These are phyloP conservation scores for Spatholobus suberectus DNA, from an alignment of 306 rosid genomes.

Conservation along the genomic window DNA sequence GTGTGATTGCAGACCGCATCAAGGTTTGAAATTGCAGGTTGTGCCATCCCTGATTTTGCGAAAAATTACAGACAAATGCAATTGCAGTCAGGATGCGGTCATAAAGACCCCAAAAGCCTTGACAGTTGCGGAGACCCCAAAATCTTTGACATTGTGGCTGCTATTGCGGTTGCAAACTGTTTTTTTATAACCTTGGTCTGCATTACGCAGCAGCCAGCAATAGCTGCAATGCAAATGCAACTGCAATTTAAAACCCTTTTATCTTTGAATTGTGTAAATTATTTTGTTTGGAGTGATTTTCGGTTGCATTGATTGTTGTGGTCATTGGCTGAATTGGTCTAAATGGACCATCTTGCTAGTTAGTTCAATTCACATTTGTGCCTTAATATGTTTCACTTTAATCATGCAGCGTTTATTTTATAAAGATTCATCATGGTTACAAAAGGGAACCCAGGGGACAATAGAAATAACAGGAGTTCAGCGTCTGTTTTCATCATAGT, in stretches of 20 bases:
- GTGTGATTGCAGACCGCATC: neutral
- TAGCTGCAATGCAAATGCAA: neutral
- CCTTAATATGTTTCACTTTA: slow-evolving; percentile 23
- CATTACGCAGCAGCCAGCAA: neutral
- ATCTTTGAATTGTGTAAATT: neutral
- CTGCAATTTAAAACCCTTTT: neutral
- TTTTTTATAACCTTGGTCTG: too few species aligned
- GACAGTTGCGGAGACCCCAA: neutral
- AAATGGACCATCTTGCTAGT: neutral
- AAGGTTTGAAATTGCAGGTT: neutral
- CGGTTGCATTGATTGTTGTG: neutral
- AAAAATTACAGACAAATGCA: neutral
- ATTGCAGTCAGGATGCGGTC: neutral
- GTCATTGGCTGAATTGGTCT: neutral
- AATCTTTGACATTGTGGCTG: too few species aligned
- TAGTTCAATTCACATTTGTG: slow-evolving; percentile 21
- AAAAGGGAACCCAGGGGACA: slow-evolving; percentile 72
- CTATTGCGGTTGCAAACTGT: too few species aligned
- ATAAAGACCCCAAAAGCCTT: neutral
- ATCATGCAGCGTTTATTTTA: slow-evolving; percentile 3
- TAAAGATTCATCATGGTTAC: slow-evolving; percentile 68
- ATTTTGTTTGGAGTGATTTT: neutral
- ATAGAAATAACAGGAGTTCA: slow-evolving; percentile 57
- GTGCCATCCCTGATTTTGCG: neutral
- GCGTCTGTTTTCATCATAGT: slow-evolving; percentile 60